Evolutionary conservation across 2,329 filamentous ascomycete species (phyloP), one percentile per base, ranked within the genome.

Genomic region (Tolypocladium sp.): DNA sequence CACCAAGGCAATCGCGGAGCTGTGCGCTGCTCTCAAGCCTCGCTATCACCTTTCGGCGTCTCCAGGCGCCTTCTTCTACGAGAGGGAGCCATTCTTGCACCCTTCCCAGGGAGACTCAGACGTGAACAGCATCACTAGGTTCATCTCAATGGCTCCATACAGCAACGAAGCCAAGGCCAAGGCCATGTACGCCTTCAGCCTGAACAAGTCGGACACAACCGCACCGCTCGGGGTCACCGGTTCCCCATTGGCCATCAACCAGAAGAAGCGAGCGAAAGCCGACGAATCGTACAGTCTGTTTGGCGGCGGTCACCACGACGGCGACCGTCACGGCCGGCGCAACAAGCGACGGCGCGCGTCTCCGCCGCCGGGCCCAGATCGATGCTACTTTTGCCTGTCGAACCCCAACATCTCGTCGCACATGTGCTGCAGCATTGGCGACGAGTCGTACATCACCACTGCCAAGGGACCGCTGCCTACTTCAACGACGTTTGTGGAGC

Each of bases 361-460:
- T 7, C 85, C 87, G 15, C 85, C 84, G 8, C 86, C 85, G 0
- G 85, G 87, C 0, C 91, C 91, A 2, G 87, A 88, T 57, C 83
- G 88, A 67, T 99, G 94, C 76, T 99, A 94, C 79, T 97, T 99
- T 77, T 99, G 94, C 70, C 81, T 99, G 13, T 92, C 91, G 7
- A 97, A 96, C 71, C 85, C 89, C 7, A 89, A 88, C 61, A 79
- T 94, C 52, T 89, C 90, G 57, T 88, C 88, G 1, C 93, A 99
- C 74, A 89, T 99, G 73, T 88, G 97, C 67, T 89, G 89, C 64
- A 92, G 89, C 33, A 93, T 99, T 63, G 94, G 90, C 57, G 87
- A 92, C 22, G 89, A 96, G 61, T 82, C 86, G 58, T 97, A 97
- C 72, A 76, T 97, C 58, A 96, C 94, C 35, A 94, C 89, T 30